Base-by-base conservation (phyloP, 2,329 filamentous ascomycete species). In the Fonsecaea pedrosoi region DNA sequence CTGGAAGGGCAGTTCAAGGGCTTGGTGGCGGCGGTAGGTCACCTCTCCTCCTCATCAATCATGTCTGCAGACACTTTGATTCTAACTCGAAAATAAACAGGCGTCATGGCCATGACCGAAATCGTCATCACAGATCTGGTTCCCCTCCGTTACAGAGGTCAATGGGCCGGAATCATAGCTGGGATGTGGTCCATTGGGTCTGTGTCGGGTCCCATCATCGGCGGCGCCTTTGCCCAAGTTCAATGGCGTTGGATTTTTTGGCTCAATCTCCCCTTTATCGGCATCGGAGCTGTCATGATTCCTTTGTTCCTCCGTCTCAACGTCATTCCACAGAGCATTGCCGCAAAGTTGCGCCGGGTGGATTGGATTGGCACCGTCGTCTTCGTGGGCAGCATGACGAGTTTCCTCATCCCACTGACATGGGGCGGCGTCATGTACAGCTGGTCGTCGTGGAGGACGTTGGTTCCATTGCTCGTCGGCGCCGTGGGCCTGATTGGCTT, bases 371-470 rank as follows among this genome's bases (percentile, higher is more conserved):
- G 90, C 1, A 83, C 85, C 4, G 69, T 84, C 0, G 73, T 92
- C 3, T 91, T 92, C 73, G 80, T 89, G 18, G 83, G 79, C 12
- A 84, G 85, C 13, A 81, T 83, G 12, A 87, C 86, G 0, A 83
- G 83, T 25, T 85, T 90, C 72, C 76, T 90, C 48, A 86, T 90
- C 54, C 85, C 86, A 0, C 74, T 90, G 3, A 88, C 87, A 1
- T 89, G 87, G 82, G 89, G 88, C 9, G 89, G 88, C 42, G 82
- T 90, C 8, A 85, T 88, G 78, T 91, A 89, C 73, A 73, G 82
- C 0, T 92, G 89, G 89, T 74, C 78, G 54, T 87, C 83, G 3
- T 90, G 85, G 82, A 81, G 82, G 1, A 89, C 87, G 0, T 78
- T 92, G 1, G 82, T 89, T 0, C 89, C 89, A 0, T 77, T 92